phyloP scores from a whole-genome alignment of 441 rosid species.

The Gossypium trilobum region DNA sequence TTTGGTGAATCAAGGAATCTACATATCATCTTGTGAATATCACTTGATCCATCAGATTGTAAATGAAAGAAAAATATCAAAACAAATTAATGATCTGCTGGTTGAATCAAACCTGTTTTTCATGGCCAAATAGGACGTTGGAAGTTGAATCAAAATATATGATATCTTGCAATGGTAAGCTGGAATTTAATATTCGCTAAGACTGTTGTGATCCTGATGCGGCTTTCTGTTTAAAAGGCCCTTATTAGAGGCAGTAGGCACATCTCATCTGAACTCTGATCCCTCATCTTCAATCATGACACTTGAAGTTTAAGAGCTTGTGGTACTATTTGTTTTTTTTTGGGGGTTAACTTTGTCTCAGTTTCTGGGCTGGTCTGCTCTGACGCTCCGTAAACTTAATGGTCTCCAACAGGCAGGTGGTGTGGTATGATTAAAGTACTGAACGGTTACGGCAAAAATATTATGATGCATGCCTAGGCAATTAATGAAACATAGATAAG shows the following conservation, averaged over 20 bases:
- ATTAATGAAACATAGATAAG: too few species aligned
- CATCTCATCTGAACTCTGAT: not conserved
- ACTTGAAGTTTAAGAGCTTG: not conserved
- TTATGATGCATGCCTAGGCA: not conserved
- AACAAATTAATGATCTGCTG: not conserved
- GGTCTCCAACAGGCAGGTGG: not conserved
- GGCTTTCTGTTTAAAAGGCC: not conserved
- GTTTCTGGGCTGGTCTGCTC: not conserved
- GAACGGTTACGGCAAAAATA: not conserved
- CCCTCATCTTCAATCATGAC: not conserved
- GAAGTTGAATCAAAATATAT: not conserved
- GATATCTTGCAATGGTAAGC: too few species aligned
- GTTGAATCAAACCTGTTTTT: not conserved
- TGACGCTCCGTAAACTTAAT: not conserved
- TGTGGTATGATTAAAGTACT: not conserved
- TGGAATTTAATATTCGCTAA: not conserved
- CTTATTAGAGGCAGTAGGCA: not conserved
- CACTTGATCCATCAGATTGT: not conserved
- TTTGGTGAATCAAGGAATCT: conserved; percentile 1
- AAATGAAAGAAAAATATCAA: not conserved
- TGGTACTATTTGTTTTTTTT: not conserved
- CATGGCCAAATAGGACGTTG: not conserved
- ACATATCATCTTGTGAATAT: conserved; percentile 3
- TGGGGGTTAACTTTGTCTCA: not conserved
- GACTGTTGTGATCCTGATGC: conserved; percentile 1